Evolutionary conservation across 805 yeast genomes (phyloP).

Genomic region (Metschnikowia rubicola): DNA sequence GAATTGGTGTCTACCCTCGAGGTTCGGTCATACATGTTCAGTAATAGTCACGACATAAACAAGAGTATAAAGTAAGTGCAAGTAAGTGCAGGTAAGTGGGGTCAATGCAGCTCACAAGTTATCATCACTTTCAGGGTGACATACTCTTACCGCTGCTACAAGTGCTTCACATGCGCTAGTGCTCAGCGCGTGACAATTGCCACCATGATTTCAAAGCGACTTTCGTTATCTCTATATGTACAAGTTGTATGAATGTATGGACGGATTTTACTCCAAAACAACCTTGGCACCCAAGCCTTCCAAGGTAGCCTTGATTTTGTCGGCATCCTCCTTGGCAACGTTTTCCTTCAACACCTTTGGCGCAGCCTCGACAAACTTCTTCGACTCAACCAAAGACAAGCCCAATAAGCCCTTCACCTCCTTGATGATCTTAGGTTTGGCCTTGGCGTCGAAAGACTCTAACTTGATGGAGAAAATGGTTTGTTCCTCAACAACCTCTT

Average conservation of each 20-base stretch:
- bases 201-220: neutral
- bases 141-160: no score
- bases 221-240: conserved; percentile 14
- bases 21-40: no score
- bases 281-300: conserved; percentile 96
- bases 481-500: conserved; percentile 83
- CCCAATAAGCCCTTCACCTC: conserved; percentile 92
- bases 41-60: no score
- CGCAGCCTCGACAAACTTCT: conserved; percentile 96
- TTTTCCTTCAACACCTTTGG: conserved; percentile 95
- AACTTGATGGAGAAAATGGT: conserved; percentile 88
- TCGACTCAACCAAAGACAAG: conserved; percentile 90
- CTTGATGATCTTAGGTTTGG: conserved; percentile 96
- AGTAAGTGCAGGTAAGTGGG: no score
- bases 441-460: conserved; percentile 89
- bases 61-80: no score
- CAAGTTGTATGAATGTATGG: conserved; percentile 19
- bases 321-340: conserved; percentile 96
- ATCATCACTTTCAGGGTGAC: no score
- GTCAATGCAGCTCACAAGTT: no score
- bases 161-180: no score
- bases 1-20: no score
- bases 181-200: no score
- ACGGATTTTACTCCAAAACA: conserved; percentile 60
- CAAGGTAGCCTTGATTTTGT: conserved; percentile 86